phyloP scores from a whole-genome alignment of 1,139 yeast genomes.

The Geotrichum klebahnii region DNA sequence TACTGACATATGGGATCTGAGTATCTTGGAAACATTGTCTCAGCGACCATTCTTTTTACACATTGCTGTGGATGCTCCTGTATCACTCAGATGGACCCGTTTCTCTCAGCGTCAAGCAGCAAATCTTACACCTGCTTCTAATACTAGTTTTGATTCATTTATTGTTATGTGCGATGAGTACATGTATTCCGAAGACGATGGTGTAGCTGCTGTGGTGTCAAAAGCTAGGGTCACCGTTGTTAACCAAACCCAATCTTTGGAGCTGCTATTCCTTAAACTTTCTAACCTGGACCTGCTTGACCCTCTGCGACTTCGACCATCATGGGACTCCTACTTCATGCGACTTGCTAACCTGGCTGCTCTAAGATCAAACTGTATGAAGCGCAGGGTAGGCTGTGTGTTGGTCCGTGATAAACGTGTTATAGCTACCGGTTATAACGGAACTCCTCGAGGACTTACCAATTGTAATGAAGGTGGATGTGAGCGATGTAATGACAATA shows the following conservation, averaged over 20 bases:
- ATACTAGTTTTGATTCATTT: slow-evolving; percentile 23
- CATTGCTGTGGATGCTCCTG: slow-evolving; percentile 73
- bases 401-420: slow-evolving; percentile 81
- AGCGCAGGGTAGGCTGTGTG: slow-evolving; percentile 93
- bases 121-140: slow-evolving; percentile 19
- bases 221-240: slow-evolving; percentile 59
- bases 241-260: slow-evolving; percentile 52
- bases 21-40: slow-evolving; percentile 48
- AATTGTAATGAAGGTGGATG: slow-evolving; percentile 98
- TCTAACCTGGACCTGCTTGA: slow-evolving; percentile 54
- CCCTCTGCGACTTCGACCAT: slow-evolving; percentile 69
- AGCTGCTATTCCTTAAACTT: slow-evolving; percentile 50
- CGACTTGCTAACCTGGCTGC: slow-evolving; percentile 91
- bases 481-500: slow-evolving; percentile 60
- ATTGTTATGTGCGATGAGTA: slow-evolving; percentile 41
- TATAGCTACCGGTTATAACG: slow-evolving; percentile 94
- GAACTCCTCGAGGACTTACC: slow-evolving; percentile 82
- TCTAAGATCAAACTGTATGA: slow-evolving; percentile 90
- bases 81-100: slow-evolving; percentile 29
- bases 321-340: slow-evolving; percentile 96
- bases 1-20: slow-evolving; percentile 46
- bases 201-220: slow-evolving; percentile 50
- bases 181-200: slow-evolving; percentile 39
- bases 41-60: slow-evolving; percentile 86
- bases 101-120: background rate